Evolutionary conservation across 148 eudicot species (phyloP), one percentile per base, ranked within the genome.

Genomic region (Diospyros lotus): DNA sequence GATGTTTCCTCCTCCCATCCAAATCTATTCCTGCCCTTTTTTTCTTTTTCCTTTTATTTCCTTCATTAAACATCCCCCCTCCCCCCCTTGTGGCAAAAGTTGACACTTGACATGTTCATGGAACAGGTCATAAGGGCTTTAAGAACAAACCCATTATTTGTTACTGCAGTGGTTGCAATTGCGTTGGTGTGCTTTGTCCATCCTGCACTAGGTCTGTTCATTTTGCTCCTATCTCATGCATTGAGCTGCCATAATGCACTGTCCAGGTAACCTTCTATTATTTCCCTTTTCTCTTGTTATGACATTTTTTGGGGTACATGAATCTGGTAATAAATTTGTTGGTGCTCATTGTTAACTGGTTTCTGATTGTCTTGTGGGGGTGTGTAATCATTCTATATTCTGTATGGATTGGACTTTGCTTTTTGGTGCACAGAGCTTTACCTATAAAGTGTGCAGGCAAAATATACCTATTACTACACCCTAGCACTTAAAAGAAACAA

Each of bases 161-260:
- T 86, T 66, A 77, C 89, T 15, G 84, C 88, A 48, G 66, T 89
- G 75, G 81, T 83, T 75, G 88, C 97, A 11, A 73, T 83, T 74
- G 72, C 83, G 70, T 78, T 95, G 82, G 91, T 87, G 64, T 86
- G 89, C 87, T 87, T 88, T 84, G 85, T 89, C 78, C 99, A 95
- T 82, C 97, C 99, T 46, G 89, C 99, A 2, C 72, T 95, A 79
- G 99, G 99, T 77, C 86, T 95, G 45, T 78, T 84, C 58, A 51
- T 93, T 58, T 81, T 95, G 85, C 81, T 91, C 71, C 54, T 87
- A 39, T 87, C 88, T 73, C 94, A 95, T 83, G 85, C 82, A 9
- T 76, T 87, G 12, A 82, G 96, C 85, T 95, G 96, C 76, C 99
- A 92, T 79, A 84, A 60, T 75, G 84, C 99, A 40, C 77, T 95